Percentiles rank a stretch among this genome's conserved stretches.
Conservation (phyloP, 139 green algal genomes). For the Coelastrella sp. region DNA sequence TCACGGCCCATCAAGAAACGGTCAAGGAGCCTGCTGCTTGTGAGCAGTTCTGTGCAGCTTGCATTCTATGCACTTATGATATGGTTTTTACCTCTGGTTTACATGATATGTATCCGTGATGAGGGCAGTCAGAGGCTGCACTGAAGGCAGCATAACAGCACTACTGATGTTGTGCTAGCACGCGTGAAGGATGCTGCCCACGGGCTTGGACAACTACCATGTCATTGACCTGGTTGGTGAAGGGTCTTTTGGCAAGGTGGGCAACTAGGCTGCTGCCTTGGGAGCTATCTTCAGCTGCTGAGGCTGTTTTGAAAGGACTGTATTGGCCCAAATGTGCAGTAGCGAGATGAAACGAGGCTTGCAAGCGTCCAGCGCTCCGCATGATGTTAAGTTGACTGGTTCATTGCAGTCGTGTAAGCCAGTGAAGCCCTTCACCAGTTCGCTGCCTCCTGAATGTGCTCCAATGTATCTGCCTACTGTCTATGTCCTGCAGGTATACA, state of each 20-base stretch:
- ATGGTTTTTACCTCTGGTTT: neutral
- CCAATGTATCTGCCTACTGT: too few species aligned
- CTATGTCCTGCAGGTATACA: slow-evolving; percentile 88
- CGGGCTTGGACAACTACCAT: slow-evolving; percentile 91
- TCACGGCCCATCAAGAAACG: neutral
- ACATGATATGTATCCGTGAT: neutral
- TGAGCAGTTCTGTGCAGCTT: too few species aligned
- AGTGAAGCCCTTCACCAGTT: too few species aligned
- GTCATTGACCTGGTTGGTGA: slow-evolving; percentile 95
- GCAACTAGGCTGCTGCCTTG: neutral
- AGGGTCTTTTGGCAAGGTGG: slow-evolving; percentile 95
- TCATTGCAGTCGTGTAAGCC: too few species aligned
- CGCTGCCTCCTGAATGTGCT: too few species aligned
- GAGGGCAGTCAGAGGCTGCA: neutral
- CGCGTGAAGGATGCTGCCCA: slow-evolving; percentile 32
- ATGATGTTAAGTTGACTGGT: neutral
- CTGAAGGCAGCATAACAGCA: neutral
- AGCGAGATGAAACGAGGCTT: too few species aligned
- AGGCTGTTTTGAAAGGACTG: too few species aligned
- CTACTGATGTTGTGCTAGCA: neutral
- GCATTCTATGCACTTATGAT: neutral
- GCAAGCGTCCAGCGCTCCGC: neutral
- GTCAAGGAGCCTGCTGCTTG: neutral
- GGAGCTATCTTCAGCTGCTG: neutral
- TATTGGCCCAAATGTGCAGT: too few species aligned